Base-by-base conservation (phyloP, 1,284 basidiomycete species). In the Exsudoporus floridanus region DNA sequence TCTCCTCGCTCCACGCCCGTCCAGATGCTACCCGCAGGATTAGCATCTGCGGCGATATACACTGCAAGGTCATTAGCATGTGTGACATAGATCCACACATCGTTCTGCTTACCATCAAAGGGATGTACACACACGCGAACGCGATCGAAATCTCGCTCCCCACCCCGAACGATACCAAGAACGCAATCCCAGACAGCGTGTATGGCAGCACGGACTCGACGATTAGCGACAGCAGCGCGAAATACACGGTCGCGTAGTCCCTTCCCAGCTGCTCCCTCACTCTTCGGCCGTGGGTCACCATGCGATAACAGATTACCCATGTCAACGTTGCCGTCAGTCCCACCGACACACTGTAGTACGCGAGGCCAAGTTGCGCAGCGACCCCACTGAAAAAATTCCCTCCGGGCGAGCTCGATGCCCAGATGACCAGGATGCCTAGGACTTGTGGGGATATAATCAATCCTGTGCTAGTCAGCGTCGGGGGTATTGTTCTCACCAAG, bases 181-280 rank as follows among this genome's bases (percentile, higher is more conserved):
- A 68, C 3, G 65, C 65, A 14, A 67, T 52, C n/a, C 66, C 63
- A 0, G 59, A 54, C 6, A 66, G 42, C 27, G 65, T 57, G 35
- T 65, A 69, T 14, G 66, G 66, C 13, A 70, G 18, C 44, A 67
- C 56, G 0, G 66, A 70, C 52, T 67, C 68, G 30, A 67, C 33
- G 16, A 67, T 33, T 13, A 69, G 25, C 6, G 61, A 19, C 25
- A 57, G 4, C 35, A 56, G 34, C 0, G 49, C 39, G 33, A 69
- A 64, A 48, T 66, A 69, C 19, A 56, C 55, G 0, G 19, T 21
- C 7, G 63, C 59, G 5, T 56, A 52, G 19, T 66, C 62, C 2
- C 37, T 13, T 12, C 67, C 66, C 14, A 70, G 58, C 1, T 39
- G 28, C 10, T 50, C 35, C 39, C 19, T 52, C 58, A 58, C 48